These are phyloP conservation scores for Trichoderma koningiopsis DNA, from an alignment of 2,329 filamentous ascomycete genomes.

Conservation along the genomic window DNA sequence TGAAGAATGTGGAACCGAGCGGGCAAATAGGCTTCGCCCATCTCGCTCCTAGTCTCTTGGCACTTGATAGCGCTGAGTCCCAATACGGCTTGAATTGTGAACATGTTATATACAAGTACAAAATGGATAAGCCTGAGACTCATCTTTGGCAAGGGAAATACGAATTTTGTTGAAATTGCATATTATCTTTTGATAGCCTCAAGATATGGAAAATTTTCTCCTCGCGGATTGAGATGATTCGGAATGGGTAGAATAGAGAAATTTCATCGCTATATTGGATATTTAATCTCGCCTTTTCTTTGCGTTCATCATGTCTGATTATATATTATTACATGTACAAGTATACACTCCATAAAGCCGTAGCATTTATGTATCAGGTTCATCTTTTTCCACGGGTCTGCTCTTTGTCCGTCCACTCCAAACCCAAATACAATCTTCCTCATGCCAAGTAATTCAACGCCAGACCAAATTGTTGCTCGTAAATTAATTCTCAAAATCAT, in stretches of 20 bases:
- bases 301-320: background rate
- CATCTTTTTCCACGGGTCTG: background rate
- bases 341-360: background rate
- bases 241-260: background rate
- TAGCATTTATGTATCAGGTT: background rate
- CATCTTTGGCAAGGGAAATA: background rate
- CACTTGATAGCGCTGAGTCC: conserved; percentile 2
- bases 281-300: background rate
- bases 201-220: background rate
- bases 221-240: too few species aligned
- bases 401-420: background rate
- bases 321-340: background rate
- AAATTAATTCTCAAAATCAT: background rate
- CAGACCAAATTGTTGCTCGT: background rate
- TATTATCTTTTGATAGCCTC: background rate
- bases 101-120: background rate
- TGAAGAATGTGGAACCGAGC: conserved; percentile 8
- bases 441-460: conserved; percentile 5
- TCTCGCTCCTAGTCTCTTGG: conserved; percentile 24
- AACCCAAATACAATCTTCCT: background rate
- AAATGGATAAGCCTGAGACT: background rate
- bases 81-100: background rate
- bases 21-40: conserved; percentile 17
- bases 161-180: background rate
- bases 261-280: background rate